phyloP scores from a whole-genome alignment of 2,329 filamentous ascomycete species.

The Amauroascus niger region DNA sequence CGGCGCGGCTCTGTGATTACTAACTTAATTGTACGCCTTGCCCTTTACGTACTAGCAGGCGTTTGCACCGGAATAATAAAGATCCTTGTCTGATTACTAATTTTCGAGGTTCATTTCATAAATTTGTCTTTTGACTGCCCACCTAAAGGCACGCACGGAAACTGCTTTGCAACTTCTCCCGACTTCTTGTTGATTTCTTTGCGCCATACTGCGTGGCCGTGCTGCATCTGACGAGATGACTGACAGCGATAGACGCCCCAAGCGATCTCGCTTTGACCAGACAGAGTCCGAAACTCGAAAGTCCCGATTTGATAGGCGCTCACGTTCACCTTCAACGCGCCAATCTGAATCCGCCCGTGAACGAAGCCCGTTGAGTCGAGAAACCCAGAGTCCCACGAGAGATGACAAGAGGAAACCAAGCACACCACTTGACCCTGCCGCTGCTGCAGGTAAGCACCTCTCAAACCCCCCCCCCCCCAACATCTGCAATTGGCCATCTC shows the following conservation, averaged over 20 bases:
- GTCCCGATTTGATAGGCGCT: slow-evolving; percentile 85
- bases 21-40: not conserved
- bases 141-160: no score
- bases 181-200: no score
- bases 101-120: slow-evolving; percentile 1
- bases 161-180: no score
- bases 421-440: slow-evolving; percentile 56
- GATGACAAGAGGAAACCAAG: slow-evolving; percentile 35
- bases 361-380: slow-evolving; percentile 63
- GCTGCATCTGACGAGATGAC: slow-evolving; percentile 48
- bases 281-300: slow-evolving; percentile 67
- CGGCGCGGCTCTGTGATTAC: no score
- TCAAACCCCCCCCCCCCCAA: not conserved
- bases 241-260: slow-evolving; percentile 63
- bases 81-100: not conserved
- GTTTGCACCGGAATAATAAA: not conserved
- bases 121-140: not conserved
- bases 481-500: not conserved
- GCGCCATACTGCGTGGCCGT: no score
- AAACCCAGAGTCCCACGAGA: slow-evolving; percentile 40
- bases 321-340: slow-evolving; percentile 64
- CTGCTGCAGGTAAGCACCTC: slow-evolving; percentile 57
- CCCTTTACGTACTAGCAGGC: slow-evolving; percentile 15
- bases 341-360: slow-evolving; percentile 63
- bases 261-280: slow-evolving; percentile 91